Evolutionary conservation across 257 asterid genomes (phyloP).

Genomic region (Jaltomata sinuosa): DNA sequence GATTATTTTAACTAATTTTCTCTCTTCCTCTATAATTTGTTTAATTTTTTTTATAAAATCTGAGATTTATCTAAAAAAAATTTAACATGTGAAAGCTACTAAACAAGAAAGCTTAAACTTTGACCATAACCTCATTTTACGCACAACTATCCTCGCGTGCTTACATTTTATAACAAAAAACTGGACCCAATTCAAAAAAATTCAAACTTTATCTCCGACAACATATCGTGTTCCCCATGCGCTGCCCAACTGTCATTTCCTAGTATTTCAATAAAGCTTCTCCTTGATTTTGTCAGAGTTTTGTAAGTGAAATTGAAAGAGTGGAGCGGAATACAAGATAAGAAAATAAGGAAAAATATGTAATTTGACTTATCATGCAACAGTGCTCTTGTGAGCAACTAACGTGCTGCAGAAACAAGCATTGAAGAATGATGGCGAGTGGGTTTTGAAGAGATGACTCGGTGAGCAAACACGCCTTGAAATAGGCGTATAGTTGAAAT

Average conservation of each 20-base stretch:
- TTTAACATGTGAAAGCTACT: slow-evolving; percentile 45
- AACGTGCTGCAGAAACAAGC: slow-evolving; percentile 58
- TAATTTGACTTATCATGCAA: slow-evolving; percentile 51
- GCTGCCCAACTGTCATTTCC: slow-evolving; percentile 64
- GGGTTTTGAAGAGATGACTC: slow-evolving; percentile 45
- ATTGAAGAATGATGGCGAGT: slow-evolving; percentile 64
- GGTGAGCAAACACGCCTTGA: slow-evolving; percentile 43
- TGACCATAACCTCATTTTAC: slow-evolving; percentile 54
- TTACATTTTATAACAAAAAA: slow-evolving; percentile 48
- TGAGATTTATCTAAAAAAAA: too few relatives aligned
- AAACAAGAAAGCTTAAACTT: slow-evolving; percentile 61
- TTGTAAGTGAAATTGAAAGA: slow-evolving; percentile 42
- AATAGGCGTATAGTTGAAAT: slow-evolving; percentile 23
- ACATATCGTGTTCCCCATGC: slow-evolving; percentile 69
- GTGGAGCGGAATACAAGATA: slow-evolving; percentile 52
- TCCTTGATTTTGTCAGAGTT: slow-evolving; percentile 17
- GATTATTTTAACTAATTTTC: too few relatives aligned
- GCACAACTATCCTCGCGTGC: slow-evolving; percentile 48
- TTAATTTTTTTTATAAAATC: too few relatives aligned
- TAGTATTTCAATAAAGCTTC: slow-evolving; percentile 60
- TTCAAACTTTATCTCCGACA: slow-evolving; percentile 45
- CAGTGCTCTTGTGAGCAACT: slow-evolving; percentile 57
- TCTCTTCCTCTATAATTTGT: too few relatives aligned
- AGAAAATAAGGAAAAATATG: slow-evolving; percentile 63
- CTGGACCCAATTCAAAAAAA: slow-evolving; percentile 86